Base-by-base conservation (phyloP, 2,329 filamentous ascomycete genomes). In the Ophioceras dolichostomum region DNA sequence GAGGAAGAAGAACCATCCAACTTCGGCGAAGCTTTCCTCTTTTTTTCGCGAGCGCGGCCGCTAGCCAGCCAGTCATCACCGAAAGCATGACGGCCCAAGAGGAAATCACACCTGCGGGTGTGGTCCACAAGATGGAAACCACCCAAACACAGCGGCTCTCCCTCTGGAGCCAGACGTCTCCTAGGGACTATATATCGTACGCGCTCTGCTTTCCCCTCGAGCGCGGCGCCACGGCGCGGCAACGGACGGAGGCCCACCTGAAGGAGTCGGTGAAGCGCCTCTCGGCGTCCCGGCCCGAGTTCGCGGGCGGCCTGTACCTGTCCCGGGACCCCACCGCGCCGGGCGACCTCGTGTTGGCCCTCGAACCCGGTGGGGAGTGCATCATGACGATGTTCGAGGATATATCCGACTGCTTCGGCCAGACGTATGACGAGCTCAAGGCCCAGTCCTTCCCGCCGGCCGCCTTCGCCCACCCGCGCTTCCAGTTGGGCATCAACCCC, bases 401-500 rank as follows among this genome's bases (percentile, higher is more conserved):
- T 30, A 43, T 47, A 10, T 24, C 41, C 6, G 33, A 39, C 3
- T 35, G 38, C 2, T 52, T 56, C 18, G 43, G 39, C 10, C 44
- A 41, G 17, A 48, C 43, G 2, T 59, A 54, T 34, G 37, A 41
- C 3, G 45, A 54, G 20, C 48, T 58, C 17, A 42, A 45, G 33
- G 37, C 35, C 1, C 44, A 43, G 17, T 47, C 44, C 5, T 59
- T 58, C 38, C 51, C 56, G 3, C 49, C 52, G 1, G 45, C 40
- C 6, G 48, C 46, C 0, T 58, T 57, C 41, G 50, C 58, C 13
- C 47, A 48, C 18, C 41, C 48, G 0, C 39, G 44, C 2, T 55
- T 55, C 19, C 19, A 9, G 20, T 31, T 37, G 35, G 35, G 35
- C 27, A 30, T 37, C 18, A 37, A 37, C 35, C 16, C 35, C n/a